Evolutionary conservation across 2,329 filamentous ascomycete genomes (phyloP), one percentile per base, ranked within the genome.

Genomic region (Talaromyces sp.): DNA sequence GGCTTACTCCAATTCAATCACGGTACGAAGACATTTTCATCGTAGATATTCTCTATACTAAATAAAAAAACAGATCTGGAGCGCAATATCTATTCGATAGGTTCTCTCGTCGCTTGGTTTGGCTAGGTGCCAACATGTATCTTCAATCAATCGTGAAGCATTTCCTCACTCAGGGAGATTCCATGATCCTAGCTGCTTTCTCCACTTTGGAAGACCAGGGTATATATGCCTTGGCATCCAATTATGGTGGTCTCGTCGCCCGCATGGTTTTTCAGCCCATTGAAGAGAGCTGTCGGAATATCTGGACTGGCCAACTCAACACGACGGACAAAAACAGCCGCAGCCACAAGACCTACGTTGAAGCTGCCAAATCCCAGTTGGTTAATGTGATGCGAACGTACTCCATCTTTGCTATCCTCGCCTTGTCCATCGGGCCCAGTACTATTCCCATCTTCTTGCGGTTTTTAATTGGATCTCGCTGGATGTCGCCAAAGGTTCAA

Each of bases 251-350:
- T 2, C 84, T 99, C 0, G 79, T 96, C 31, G 95, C 95, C 0
- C 86, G 95, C 3, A 86, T 98, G 65, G 79, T 99, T 57, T 94
- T 99, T 73, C 95, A 98, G 70, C 96, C 95, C 7, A 87, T 99
- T 63, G 95, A 99, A 75, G 96, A 99, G 76, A 94, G 89, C 73
- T 93, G 90, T 65, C 89, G 96, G 44, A 92, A 89, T 71, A 88
- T 96, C 72, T 97, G 98, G 69, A 93, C 92, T 58, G 89, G 89
- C 36, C 81, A 96, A 0, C 86, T 97, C 27, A 78, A 78, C 75
- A 82, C 69, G 63, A 62, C 55, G 14, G 64, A 65, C 12, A 66
- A 66, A 23, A 60, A 67, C 34, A 57, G 60, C 57, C 36, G 40
- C 18, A 40, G 54, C 28, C 60, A 61, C 7, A 61, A 61, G 55